Conservation (phyloP, 163 green algal species). For the Coccomyxa subellipsoidea region DNA sequence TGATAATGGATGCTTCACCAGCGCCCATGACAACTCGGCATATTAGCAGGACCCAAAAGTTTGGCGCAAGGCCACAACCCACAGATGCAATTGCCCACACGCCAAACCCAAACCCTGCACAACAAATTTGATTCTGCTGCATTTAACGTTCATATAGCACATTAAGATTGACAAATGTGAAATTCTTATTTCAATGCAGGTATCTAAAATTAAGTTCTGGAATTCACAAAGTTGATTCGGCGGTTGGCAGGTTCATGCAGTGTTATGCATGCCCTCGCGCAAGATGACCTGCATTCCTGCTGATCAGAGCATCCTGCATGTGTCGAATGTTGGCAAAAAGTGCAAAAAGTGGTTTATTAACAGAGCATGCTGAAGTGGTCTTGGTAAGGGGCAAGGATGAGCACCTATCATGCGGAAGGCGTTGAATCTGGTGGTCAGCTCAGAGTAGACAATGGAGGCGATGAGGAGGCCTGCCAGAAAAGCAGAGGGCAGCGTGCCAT, state of each 20-base stretch:
- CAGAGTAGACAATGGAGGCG: slow-evolving; percentile 84
- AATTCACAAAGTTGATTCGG: too few species aligned
- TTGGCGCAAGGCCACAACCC: slow-evolving; percentile 55
- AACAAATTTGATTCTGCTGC: neutral
- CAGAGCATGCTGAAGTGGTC: too few species aligned
- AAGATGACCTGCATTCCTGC: too few species aligned
- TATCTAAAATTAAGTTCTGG: too few species aligned
- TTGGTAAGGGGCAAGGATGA: neutral
- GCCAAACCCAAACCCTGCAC: slow-evolving; percentile 59
- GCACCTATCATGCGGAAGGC: slow-evolving; percentile 80
- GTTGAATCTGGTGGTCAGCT: slow-evolving; percentile 70
- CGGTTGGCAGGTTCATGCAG: too few species aligned
- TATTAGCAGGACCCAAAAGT: slow-evolving; percentile 22
- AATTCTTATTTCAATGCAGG: too few species aligned
- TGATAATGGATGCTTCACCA: slow-evolving; percentile 91
- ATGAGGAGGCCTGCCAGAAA: slow-evolving; percentile 94
- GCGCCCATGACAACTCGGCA: slow-evolving; percentile 79
- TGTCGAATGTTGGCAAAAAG: too few species aligned
- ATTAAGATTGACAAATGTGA: too few species aligned
- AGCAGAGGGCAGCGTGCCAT: slow-evolving; percentile 64
- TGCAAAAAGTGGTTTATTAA: too few species aligned
- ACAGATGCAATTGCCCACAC: slow-evolving; percentile 72
- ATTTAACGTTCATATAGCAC: too few species aligned
- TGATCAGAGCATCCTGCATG: too few species aligned
- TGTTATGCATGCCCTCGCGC: too few species aligned